Evolutionary conservation across 169 alveolate species (phyloP), one percentile per base, ranked within the genome.

Genomic region (Plasmodium cynomolgi): DNA sequence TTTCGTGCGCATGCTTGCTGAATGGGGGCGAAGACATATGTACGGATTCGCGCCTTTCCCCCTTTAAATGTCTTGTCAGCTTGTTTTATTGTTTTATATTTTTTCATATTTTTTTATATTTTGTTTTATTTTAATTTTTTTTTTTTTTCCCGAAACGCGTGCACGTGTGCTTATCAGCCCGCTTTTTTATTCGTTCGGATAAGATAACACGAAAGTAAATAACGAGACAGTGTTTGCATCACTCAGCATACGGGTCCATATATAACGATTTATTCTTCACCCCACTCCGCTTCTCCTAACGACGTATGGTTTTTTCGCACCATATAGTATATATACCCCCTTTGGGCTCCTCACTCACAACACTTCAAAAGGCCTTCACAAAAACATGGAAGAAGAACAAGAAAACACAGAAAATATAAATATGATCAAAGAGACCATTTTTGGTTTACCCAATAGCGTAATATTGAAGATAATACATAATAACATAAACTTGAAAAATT

Each of bases 341-440:
- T 5, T 68, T 9, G n/a, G 77, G 77, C 13, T 31, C 77, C 2
- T 20, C 77, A 0, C 15, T 7, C 39, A n/a, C 77, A 26, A 68
- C 77, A 68, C n/a, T 68, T 68, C n/a, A 29, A 68, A 68, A 1
- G 73, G 33, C n/a, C n/a, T 56, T 13, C 75, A 84, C 34, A 20
- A 44, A 37, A 85, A 75, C 29, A 86, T 86, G 93, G 81, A 86
- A 75, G 81, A 86, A 75, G 56, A 34, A n/a, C 37, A 86, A 54
- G 33, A 75, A 34, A 79, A 75, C 29, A 58, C 17, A 54, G 86
- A 75, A 41, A 37, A 86, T 33, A 86, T 58, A n/a, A 56, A 86
- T 54, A 50, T 75, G 41, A 54, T 86, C 15, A 86, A 77, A 37
- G 93, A 86, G 29, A 86, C 93, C 11, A 47, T 86, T 23, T 86